These are phyloP conservation scores for Primulina huaijiensis DNA, from an alignment of 257 asterid genomes.

Conservation along the genomic window DNA sequence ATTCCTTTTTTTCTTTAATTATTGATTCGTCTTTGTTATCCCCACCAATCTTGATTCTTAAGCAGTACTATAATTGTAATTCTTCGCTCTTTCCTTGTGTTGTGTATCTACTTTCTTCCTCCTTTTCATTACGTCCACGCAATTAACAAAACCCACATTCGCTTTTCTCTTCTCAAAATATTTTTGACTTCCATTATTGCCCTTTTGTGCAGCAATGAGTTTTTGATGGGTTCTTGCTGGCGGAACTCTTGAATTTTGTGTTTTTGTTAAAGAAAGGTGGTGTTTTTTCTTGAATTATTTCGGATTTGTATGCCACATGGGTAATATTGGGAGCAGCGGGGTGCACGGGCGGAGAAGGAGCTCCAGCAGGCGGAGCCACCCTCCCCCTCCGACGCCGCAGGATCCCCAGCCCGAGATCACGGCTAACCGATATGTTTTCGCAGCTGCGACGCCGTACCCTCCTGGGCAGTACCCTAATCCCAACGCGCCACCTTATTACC, in stretches of 20 bases:
- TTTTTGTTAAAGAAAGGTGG: background rate
- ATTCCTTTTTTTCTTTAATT: background rate
- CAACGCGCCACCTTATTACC: conserved; percentile 75
- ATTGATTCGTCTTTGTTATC: background rate
- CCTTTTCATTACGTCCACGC: background rate
- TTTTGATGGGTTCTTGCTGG: background rate
- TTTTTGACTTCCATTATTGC: background rate
- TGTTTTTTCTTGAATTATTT: background rate
- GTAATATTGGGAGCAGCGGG: conserved; percentile 85
- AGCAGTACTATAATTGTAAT: background rate
- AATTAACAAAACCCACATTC: conserved; percentile 4
- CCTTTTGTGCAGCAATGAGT: background rate
- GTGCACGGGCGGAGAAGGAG: conserved; percentile 58
- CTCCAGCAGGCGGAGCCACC: conserved; percentile 64
- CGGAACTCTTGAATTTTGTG: background rate
- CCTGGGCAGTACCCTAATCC: conserved; percentile 68
- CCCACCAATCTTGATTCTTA: background rate
- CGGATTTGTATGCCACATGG: conserved; percentile 41
- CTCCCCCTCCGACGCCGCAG: conserved; percentile 70
- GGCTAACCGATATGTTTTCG: conserved; percentile 86
- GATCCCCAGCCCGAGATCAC: conserved; percentile 70
- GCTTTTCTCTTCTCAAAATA: background rate
- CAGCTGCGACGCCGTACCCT: conserved; percentile 97
- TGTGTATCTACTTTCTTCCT: conserved; percentile 25
- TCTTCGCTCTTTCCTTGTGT: conserved; percentile 4